A percentile compares a stretch with the other conserved stretches of the same genome.
Evolutionary conservation across 306 rosid genomes (phyloP).

Genomic region (Quercus wislizeni): DNA sequence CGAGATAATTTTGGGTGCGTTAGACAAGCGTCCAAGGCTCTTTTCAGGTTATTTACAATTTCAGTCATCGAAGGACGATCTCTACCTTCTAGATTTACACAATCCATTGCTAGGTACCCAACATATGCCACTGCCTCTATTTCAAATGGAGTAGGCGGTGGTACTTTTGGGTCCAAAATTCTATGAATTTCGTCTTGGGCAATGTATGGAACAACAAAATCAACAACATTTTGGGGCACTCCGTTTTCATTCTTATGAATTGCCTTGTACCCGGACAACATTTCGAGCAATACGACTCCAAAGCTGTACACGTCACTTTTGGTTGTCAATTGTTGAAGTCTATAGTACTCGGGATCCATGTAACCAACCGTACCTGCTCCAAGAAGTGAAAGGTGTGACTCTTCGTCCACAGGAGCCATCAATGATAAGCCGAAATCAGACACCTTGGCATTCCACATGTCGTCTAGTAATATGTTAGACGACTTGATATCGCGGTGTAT

Average conservation of each 20-base stretch:
- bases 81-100: conserved; percentile 62
- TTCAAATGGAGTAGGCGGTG: conserved; percentile 76
- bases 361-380: conserved; percentile 84
- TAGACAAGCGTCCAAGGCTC: conserved; percentile 60
- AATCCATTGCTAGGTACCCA: conserved; percentile 78
- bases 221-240: conserved; percentile 79
- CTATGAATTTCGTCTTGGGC: conserved; percentile 74
- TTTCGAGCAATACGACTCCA: conserved; percentile 67
- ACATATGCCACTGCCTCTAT: conserved; percentile 75
- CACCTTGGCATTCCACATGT: conserved; percentile 53
- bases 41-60: conserved; percentile 56
- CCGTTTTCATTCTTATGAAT: conserved; percentile 69
- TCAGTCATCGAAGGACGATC: conserved; percentile 65
- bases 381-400: conserved; percentile 45
- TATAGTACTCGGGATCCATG: conserved; percentile 89
- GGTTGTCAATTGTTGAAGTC: conserved; percentile 63
- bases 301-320: conserved; percentile 93
- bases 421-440: conserved; percentile 72
- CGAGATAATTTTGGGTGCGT: conserved; percentile 34
- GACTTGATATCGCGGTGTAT: conserved; percentile 83
- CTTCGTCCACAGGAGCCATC: conserved; percentile 60
- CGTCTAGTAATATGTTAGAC: conserved; percentile 61
- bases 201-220: conserved; percentile 63
- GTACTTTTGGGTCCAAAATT: conserved; percentile 59
- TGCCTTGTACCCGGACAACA: conserved; percentile 62